Evolutionary conservation across 2,329 filamentous ascomycete genomes (phyloP).

Genomic region (Paecilomyces sp.): DNA sequence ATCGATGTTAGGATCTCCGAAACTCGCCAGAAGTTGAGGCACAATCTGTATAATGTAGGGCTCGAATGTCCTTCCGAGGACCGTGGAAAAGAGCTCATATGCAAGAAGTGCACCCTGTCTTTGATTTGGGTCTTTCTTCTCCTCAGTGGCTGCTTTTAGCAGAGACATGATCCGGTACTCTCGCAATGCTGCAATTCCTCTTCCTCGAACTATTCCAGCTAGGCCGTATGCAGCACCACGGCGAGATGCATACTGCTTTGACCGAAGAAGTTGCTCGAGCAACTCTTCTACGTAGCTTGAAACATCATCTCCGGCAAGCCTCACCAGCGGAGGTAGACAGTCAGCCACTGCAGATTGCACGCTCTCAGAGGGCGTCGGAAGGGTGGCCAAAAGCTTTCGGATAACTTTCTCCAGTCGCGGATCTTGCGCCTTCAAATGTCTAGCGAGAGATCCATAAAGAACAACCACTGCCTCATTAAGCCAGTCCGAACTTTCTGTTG

Average conservation of each 20-base stretch:
- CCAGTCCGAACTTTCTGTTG: constrained; percentile 72
- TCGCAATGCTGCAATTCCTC: constrained; percentile 71
- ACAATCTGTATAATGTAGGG: constrained; percentile 96
- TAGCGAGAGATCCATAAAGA: constrained; percentile 87
- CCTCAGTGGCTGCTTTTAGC: constrained; percentile 76
- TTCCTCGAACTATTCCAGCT: constrained; percentile 82
- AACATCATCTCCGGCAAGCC: constrained; percentile 68
- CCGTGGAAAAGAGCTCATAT: constrained; percentile 80
- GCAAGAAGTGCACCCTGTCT: constrained; percentile 83
- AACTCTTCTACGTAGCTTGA: constrained; percentile 74
- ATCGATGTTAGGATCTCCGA: constrained; percentile 80
- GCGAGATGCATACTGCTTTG: constrained; percentile 86
- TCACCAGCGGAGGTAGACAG: constrained; percentile 85
- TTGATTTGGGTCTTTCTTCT: constrained; percentile 87
- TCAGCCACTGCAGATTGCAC: constrained; percentile 95
- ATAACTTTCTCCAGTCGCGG: constrained; percentile 81
- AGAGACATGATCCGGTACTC: constrained; percentile 81
- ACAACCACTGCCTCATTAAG: constrained; percentile 97
- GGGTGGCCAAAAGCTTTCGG: constrained; percentile 72
- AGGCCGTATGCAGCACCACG: constrained; percentile 92
- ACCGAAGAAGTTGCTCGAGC: constrained; percentile 71
- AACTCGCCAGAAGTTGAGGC: constrained; percentile 78
- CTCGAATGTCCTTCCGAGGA: constrained; percentile 85
- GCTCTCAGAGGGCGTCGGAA: constrained; percentile 91
- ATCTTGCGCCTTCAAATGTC: constrained; percentile 80